Evolutionary conservation across 768 basidiomycete species (phyloP), one percentile per base, ranked within the genome.

Genomic region (Gelatoporia subvermispora): DNA sequence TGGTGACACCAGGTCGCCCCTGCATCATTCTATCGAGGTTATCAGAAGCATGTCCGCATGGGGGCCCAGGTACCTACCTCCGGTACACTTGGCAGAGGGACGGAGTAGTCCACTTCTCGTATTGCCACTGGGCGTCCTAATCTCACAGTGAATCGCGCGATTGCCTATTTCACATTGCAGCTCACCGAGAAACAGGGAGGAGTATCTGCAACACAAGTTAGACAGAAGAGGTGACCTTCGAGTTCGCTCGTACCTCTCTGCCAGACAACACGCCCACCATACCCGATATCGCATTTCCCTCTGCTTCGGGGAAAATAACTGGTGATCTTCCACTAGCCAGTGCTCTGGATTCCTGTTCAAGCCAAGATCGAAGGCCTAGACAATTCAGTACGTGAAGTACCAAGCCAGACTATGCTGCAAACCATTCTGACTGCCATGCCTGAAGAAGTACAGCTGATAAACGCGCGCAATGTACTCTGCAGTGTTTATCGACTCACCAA

Each of bases 241-340:
- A 45, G 36, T 22, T 11, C 31, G 4, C 4, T 48, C 75, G 28
- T 52, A 87, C 85, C 83, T 77, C 58, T 91, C 86, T 36, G 80
- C 77, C 31, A 84, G 65, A 57, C 78, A 76, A 60, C 87, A 89
- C n/a, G 75, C 72, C 84, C 85, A 88, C 88, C 88, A 91, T 35
- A 88, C 84, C 55, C 85, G 84, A 46, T 79, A 77, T 50, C 88
- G 76, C 8, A 74, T 77, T 61, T 86, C 82, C 22, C 76, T 79
- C 62, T 90, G 87, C 57, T 78, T 48, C 15, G 48, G 42, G 7
- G 78, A 77, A 55, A 90, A 88, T 22, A 90, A 65, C 48, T 74
- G 72, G 9, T 81, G 80, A 47, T 79, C 72, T 46, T 77, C 45
- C 28, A 60, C 72, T 59, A 79, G 79, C 88, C 89, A 93, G 48